Conservation (phyloP, 2,329 filamentous ascomycete genomes). For the Penicillium sp. region DNA sequence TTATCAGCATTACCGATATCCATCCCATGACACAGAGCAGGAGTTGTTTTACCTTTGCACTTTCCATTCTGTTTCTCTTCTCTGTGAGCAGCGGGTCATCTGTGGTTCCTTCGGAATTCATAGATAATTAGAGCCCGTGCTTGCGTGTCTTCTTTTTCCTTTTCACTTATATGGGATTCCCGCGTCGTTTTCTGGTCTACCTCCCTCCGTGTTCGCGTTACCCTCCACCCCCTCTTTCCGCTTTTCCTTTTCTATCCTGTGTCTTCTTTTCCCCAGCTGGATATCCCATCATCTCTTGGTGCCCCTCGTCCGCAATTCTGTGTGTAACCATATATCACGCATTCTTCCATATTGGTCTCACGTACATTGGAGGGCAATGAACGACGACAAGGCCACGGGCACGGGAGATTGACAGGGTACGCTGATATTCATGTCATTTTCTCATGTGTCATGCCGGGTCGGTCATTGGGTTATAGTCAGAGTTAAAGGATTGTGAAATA, state of each 20-base stretch:
- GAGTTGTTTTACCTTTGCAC: too few relatives aligned
- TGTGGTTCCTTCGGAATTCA: too few relatives aligned
- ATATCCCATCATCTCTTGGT: conserved; percentile 35
- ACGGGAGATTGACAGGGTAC: conserved; percentile 25
- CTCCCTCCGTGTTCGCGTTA: too few relatives aligned
- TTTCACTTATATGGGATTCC: too few relatives aligned
- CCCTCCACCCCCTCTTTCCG: too few relatives aligned
- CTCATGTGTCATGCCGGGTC: conserved; percentile 32
- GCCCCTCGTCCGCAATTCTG: conserved; percentile 20
- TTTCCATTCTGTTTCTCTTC: too few relatives aligned
- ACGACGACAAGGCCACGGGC: conserved; percentile 20
- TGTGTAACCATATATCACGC: conserved; percentile 30
- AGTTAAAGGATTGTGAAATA: conserved; percentile 23
- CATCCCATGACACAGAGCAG: too few relatives aligned
- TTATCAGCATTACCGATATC: conserved; percentile 19
- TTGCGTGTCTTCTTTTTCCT: conserved; percentile 24
- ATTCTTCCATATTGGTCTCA: conserved; percentile 22
- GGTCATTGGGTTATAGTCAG: conserved; percentile 28
- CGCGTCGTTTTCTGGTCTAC: too few relatives aligned
- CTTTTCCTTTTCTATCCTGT: conserved; percentile 23
- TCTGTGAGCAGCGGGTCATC: too few relatives aligned
- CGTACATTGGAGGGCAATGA: conserved; percentile 21
- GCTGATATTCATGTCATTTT: conserved; percentile 28
- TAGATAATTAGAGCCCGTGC: too few relatives aligned
- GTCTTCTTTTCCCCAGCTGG: conserved; percentile 27